Percentiles rank a stretch among this genome's conserved stretches.
Conservation (phyloP, 2,329 filamentous ascomycete species). For the Grosmannia penicillata region DNA sequence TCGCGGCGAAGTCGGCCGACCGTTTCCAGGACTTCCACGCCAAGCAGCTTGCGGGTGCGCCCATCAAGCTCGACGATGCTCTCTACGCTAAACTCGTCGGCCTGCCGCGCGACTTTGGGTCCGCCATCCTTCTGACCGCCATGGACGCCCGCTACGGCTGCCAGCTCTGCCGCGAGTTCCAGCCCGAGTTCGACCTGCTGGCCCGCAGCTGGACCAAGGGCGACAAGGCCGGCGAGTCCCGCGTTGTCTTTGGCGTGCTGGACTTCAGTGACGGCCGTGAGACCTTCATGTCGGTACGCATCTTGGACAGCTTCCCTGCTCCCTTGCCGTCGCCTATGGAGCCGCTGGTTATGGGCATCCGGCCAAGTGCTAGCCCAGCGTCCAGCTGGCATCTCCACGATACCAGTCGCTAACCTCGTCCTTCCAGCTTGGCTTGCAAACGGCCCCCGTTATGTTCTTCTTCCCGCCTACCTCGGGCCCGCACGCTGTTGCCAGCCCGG, state of each 20-base stretch:
- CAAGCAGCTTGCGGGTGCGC: conserved; percentile 48
- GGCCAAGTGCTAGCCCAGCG: no score
- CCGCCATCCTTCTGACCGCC: conserved; percentile 74
- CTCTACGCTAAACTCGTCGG: conserved; percentile 63
- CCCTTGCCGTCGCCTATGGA: background rate
- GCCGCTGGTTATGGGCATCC: no score
- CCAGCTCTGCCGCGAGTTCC: conserved; percentile 74
- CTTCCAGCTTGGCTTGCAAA: conserved; percentile 76
- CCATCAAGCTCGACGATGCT: conserved; percentile 65
- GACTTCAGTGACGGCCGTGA: conserved; percentile 78
- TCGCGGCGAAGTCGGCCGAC: conserved; percentile 47
- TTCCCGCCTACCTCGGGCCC: conserved; percentile 78
- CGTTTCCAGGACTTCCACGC: conserved; percentile 58
- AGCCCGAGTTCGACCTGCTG: conserved; percentile 85
- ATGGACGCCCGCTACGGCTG: conserved; percentile 74
- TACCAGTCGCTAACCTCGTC: background rate
- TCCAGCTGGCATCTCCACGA: no score
- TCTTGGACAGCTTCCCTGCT: background rate
- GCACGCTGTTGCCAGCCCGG: conserved; percentile 52
- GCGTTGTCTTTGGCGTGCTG: conserved; percentile 66
- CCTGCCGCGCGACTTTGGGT: conserved; percentile 68
- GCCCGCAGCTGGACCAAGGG: conserved; percentile 77
- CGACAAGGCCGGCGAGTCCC: conserved; percentile 58
- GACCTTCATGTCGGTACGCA: conserved; percentile 69
- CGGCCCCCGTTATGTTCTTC: conserved; percentile 75